phyloP scores from a whole-genome alignment of 495 filamentous ascomycete species.

The Talaromyces adpressus region DNA sequence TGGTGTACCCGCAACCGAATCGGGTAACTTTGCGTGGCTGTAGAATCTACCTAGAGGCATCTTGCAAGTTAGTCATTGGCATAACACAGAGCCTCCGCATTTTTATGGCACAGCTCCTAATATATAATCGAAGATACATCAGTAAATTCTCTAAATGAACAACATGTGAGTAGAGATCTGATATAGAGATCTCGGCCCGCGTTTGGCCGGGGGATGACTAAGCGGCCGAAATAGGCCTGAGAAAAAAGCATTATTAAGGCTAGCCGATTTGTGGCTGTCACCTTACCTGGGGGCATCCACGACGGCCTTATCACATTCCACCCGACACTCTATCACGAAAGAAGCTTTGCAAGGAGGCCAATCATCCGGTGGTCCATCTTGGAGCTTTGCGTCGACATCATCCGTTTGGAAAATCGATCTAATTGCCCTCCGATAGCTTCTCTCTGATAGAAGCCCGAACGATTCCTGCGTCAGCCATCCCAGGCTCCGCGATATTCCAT shows the following conservation, averaged over 20 bases:
- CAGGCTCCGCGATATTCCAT: constrained; percentile 2
- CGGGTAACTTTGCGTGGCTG: no score
- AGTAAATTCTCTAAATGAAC: no score
- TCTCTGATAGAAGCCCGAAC: not conserved
- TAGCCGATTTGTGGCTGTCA: constrained; percentile 2
- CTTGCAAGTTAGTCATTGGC: no score
- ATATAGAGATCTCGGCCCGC: not conserved
- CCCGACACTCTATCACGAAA: not conserved
- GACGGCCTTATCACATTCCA: not conserved
- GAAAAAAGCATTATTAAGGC: not conserved
- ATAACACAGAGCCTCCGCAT: no score
- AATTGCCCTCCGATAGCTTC: not conserved
- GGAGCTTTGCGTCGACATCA: not conserved
- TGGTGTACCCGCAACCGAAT: no score
- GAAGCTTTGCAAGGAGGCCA: not conserved
- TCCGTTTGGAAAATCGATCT: not conserved
- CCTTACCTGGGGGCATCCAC: not conserved
- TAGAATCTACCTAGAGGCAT: no score
- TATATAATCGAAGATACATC: no score
- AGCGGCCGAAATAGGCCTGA: not conserved
- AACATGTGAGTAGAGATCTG: no score
- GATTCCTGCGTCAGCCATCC: not conserved
- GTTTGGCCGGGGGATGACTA: not conserved
- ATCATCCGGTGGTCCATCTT: not conserved
- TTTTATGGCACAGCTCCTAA: no score